Conservation (phyloP, 2,329 filamentous ascomycete species). For the Rugonectria rugulosa region DNA sequence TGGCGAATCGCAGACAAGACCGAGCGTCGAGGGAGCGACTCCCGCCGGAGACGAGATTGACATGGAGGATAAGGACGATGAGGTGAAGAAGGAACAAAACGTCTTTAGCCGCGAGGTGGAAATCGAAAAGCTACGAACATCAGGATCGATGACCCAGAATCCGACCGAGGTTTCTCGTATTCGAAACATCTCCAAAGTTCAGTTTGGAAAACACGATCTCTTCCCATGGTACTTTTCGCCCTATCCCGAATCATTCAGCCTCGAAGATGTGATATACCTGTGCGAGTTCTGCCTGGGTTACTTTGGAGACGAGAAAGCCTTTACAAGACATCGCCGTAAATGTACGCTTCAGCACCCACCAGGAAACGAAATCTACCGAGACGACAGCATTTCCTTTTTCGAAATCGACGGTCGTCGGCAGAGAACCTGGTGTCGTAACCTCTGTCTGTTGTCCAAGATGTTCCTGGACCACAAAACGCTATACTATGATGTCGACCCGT, state of each 20-base stretch:
- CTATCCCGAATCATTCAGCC: slow-evolving; percentile 88
- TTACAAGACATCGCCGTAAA: slow-evolving; percentile 85
- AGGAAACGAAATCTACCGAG: slow-evolving; percentile 97
- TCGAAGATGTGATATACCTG: slow-evolving; percentile 91
- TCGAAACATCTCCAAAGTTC: slow-evolving; percentile 91
- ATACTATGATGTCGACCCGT: slow-evolving; percentile 99
- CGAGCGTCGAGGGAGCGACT: slow-evolving; percentile 54
- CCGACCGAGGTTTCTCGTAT: slow-evolving; percentile 96
- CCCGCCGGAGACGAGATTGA: slow-evolving; percentile 62
- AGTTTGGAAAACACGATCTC: no score
- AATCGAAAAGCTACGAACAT: slow-evolving; percentile 93
- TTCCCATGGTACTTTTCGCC: slow-evolving; percentile 99
- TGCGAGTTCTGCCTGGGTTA: slow-evolving; percentile 98
- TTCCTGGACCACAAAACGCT: slow-evolving; percentile 98
- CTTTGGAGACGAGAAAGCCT: slow-evolving; percentile 83
- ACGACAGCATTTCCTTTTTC: slow-evolving; percentile 93
- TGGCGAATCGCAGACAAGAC: slow-evolving; percentile 53
- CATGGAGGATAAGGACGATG: slow-evolving; percentile 57
- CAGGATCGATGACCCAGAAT: slow-evolving; percentile 98
- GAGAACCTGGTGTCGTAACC: slow-evolving; percentile 94
- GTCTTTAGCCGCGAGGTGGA: slow-evolving; percentile 85
- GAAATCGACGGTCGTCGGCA: slow-evolving; percentile 96
- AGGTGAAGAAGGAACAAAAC: slow-evolving; percentile 56
- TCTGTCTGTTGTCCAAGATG: slow-evolving; percentile 93
- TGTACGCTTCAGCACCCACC: slow-evolving; percentile 92